phyloP scores from a whole-genome alignment of 2,329 filamentous ascomycete genomes.

The Hymenoscyphus occultus region DNA sequence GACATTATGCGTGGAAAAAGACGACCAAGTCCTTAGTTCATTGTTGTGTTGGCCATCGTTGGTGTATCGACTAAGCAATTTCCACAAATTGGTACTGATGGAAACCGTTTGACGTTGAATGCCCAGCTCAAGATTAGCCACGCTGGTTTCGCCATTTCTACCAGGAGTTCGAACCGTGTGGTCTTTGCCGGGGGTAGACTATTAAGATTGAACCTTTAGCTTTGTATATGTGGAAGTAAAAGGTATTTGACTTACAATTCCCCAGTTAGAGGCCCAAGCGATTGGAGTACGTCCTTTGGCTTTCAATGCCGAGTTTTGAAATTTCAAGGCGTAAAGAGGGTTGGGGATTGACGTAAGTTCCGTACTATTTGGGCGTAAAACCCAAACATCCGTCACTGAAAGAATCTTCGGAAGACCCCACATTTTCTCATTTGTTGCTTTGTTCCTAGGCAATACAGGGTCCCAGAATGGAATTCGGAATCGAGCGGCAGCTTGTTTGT shows the following conservation, averaged over 20 bases:
- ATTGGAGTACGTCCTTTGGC: neutral
- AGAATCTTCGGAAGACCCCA: neutral
- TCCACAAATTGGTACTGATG: neutral
- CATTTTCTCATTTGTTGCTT: neutral
- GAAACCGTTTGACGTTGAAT: neutral
- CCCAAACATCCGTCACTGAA: neutral
- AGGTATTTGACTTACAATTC: neutral
- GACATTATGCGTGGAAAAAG: neutral
- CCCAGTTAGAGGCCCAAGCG: neutral
- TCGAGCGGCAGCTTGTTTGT: conserved; percentile 3
- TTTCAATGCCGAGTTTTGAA: neutral
- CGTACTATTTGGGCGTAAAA: neutral
- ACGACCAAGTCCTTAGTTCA: neutral
- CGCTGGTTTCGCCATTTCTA: neutral
- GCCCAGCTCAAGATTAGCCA: neutral
- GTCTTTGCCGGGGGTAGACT: neutral
- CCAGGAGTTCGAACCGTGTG: neutral
- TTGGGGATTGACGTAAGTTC: neutral
- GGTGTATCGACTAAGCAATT: neutral
- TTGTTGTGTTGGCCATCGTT: neutral
- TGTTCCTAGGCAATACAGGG: neutral
- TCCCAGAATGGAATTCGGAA: conserved; percentile 12
- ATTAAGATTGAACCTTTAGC: neutral
- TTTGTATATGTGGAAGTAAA: neutral
- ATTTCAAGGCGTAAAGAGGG: neutral